A percentile compares a stretch with the other conserved stretches of the same genome.
Conservation (phyloP, 2,329 filamentous ascomycete genomes). For the Monosporascus sp. region DNA sequence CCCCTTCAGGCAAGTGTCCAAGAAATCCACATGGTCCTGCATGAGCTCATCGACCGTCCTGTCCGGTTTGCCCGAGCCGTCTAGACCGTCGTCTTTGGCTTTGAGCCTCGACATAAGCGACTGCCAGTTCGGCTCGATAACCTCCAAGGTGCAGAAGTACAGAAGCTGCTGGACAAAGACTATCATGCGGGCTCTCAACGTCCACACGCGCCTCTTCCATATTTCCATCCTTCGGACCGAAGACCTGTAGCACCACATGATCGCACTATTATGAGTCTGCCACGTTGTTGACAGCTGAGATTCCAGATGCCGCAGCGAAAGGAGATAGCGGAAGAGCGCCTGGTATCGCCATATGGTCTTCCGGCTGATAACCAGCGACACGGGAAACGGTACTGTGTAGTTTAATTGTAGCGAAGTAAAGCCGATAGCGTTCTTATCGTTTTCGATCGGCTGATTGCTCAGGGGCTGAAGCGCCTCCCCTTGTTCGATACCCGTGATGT, state of each 20-base stretch:
- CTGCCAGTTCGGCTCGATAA: constrained; percentile 97
- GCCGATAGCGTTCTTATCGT: constrained; percentile 81
- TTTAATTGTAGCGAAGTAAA: constrained; percentile 93
- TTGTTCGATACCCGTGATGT: constrained; percentile 91
- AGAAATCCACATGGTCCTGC: constrained; percentile 97
- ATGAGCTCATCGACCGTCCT: constrained; percentile 95
- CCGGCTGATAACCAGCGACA: constrained; percentile 90
- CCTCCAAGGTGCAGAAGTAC: constrained; percentile 95
- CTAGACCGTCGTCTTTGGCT: constrained; percentile 46
- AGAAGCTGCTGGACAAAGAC: constrained; percentile 95
- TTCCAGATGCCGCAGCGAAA: constrained; percentile 86
- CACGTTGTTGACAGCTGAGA: constrained; percentile 80
- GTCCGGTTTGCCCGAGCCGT: constrained; percentile 33
- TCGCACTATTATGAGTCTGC: constrained; percentile 79
- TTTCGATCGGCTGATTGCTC: constrained; percentile 61
- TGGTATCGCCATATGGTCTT: constrained; percentile 98
- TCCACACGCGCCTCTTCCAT: constrained; percentile 93
- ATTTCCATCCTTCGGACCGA: constrained; percentile 69
- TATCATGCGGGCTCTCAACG: constrained; percentile 85
- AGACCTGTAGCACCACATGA: constrained; percentile 78
- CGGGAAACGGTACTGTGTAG: constrained; percentile 88
- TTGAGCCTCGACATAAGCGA: constrained; percentile 84
- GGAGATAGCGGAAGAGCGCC: constrained; percentile 86
- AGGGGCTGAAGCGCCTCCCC: constrained; percentile 76
- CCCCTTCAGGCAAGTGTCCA: constrained; percentile 96